phyloP scores from a whole-genome alignment of 257 asterid genomes.

The Penstemon eatonii region DNA sequence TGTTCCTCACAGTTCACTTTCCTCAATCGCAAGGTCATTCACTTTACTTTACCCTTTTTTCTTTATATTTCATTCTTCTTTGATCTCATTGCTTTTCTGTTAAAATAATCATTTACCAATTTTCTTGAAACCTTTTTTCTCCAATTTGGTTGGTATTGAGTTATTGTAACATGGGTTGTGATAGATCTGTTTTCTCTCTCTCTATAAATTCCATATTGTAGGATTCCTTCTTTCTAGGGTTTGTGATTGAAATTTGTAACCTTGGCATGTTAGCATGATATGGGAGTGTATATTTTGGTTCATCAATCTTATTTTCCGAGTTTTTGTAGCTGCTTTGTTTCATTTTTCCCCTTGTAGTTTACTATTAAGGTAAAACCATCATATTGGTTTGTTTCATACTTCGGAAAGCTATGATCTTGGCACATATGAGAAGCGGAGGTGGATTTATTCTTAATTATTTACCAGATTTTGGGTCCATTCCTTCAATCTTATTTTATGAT shows the following conservation, averaged over 20 bases:
- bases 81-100: conserved; percentile 13
- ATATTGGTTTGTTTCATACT: not conserved
- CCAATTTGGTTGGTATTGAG: conserved; percentile 16
- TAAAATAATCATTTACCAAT: conserved; percentile 3
- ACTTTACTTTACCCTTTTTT: not conserved
- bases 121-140: conserved; percentile 13
- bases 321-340: no score
- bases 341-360: no score
- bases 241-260: conserved; percentile 17
- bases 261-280: conserved; percentile 5
- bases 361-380: not conserved
- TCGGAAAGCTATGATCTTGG: not conserved
- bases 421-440: no score
- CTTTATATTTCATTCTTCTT: not conserved
- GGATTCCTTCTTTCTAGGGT: conserved; percentile 10
- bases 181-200: not conserved
- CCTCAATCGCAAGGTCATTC: conserved; percentile 92
- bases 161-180: conserved; percentile 7
- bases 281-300: not conserved
- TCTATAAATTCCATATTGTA: not conserved
- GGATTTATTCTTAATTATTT: no score
- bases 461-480: no score
- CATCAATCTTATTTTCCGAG: not conserved
- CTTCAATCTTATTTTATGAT: no score
- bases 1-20: conserved; percentile 94